Conservation (phyloP, 2,329 filamentous ascomycete species). For the Hypomyces rosellus region DNA sequence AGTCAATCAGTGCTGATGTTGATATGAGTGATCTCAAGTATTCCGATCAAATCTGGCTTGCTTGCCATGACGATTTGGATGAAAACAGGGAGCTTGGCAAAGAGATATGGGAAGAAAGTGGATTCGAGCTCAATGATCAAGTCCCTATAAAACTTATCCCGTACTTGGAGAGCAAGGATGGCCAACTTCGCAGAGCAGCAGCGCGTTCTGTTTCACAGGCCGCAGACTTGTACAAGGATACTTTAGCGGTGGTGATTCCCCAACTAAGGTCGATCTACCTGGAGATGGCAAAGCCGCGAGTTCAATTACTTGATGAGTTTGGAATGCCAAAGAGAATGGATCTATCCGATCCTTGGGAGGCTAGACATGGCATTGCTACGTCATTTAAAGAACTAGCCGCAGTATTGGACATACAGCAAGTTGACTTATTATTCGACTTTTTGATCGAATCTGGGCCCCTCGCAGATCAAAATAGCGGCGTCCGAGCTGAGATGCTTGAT, state of each 20-base stretch:
- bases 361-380: conserved; percentile 79
- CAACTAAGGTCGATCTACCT: conserved; percentile 65
- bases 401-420: conserved; percentile 59
- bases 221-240: conserved; percentile 52
- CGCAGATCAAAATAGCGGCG: conserved; percentile 70
- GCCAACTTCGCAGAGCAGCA: conserved; percentile 75
- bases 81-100: conserved; percentile 79
- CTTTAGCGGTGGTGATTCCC: conserved; percentile 56
- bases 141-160: conserved; percentile 63
- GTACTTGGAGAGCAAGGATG: conserved; percentile 74
- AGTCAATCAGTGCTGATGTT: conserved; percentile 85
- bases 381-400: conserved; percentile 77
- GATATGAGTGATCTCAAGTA: conserved; percentile 84
- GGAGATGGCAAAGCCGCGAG: conserved; percentile 73
- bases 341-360: conserved; percentile 83
- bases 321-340: conserved; percentile 92
- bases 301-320: conserved; percentile 82
- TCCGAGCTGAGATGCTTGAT: conserved; percentile 87
- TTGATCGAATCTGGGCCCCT: conserved; percentile 80
- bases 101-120: conserved; percentile 94
- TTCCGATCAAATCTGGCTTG: conserved; percentile 88
- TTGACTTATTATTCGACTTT: conserved; percentile 77
- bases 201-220: conserved; percentile 75
- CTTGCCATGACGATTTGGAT: conserved; percentile 81
- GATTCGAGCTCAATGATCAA: conserved; percentile 60